Base-by-base conservation (phyloP, 1,284 basidiomycete genomes). In the Ustilago cynodontis region DNA sequence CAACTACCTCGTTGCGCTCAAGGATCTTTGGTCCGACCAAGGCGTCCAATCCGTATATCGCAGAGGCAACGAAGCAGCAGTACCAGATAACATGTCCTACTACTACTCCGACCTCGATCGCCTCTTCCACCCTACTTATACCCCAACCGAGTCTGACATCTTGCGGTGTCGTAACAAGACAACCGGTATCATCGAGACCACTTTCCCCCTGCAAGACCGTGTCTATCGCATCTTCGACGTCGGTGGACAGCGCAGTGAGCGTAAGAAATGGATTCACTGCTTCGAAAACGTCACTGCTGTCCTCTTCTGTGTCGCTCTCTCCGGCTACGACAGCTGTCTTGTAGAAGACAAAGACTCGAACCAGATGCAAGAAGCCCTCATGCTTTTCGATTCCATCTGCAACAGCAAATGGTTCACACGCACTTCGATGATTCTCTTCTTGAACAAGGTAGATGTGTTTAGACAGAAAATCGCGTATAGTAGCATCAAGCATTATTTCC, bases 311-410 rank as follows among this genome's bases (percentile, higher is more conserved):
- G 93, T 94, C 77, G 93, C 92, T 73, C 87, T 95, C 73, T 93
- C 91, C 79, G 94, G 94, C 58, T 95, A 94, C 85, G 95, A 98
- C 85, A 93, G 95, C 82, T 94, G 94, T 87, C 88, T 98, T 52
- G 92, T 96, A 59, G 95, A 98, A 87, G 95, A 98, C 86, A 92
- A 91, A 86, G 92, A 94, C 84, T 93, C 93, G 79, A 95, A 94
- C 86, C 94, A 93, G 91, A 96, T 97, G 94, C 92, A 94, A 87
- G 95, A 96, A 82, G 93, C 94, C 0, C 91, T 97, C 90, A 93
- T 94, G 55, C 93, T 97, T 53, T 97, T 94, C 91, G 94, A 95
- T 83, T 95, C 93, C 49, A 96, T 98, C 87, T 95, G 93, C 88
- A 98, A 98, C 86, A 94, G 93, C 45, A 90, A 94, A 80, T 94